Base-by-base conservation (phyloP, 345 rosid species). In the Acer negundo region DNA sequence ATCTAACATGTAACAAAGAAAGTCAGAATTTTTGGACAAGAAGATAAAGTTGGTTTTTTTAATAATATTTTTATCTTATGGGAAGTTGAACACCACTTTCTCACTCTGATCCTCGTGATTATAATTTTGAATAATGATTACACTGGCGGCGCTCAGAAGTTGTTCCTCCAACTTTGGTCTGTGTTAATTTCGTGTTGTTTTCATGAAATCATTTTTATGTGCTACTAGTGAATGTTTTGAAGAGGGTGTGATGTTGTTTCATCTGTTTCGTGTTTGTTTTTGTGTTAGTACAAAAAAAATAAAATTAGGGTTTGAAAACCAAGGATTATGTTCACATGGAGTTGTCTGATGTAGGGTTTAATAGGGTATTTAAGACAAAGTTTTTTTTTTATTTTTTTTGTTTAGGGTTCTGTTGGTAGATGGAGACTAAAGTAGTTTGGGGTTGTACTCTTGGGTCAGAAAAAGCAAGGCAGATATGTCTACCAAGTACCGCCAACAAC, bases 141-240 rank as follows among this genome's bases (percentile, higher is more conserved):
- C 87, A 78, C 92, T 85, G 90, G 90, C 87, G 89, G 86, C 83
- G 82, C 83, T 81, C 92, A 87, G 90, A 89, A 81, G 3, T 47
- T 89, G 92, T 87, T 85, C 78, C 89, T 89, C 87, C 89, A 20
- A 53, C 80, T 83, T 81, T 75, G 83, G 84, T 46, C 75, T 59
- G 17, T 28, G 79, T 74, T 76, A 13, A 42, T 44, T 66, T 72
- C 69, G 55, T 62, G 68, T 62, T 28, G 31, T 55, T 73, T 75
- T 69, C 67, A 15, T 70, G 5, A 55, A 67, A 62, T 70, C 35
- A 42, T 42, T 76, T 76, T 62, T 17, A 47, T 64, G 61, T 59
- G 23, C 6, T 35, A 1, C 6, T 35, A 1, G 23, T 59, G 26
- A 10, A 58, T 58, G 24, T 28, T 28, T 44, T 44, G 47, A 44